Evolutionary conservation across 768 basidiomycete species (phyloP), one percentile per base, ranked within the genome.

Genomic region (Phanerochaete sordida): DNA sequence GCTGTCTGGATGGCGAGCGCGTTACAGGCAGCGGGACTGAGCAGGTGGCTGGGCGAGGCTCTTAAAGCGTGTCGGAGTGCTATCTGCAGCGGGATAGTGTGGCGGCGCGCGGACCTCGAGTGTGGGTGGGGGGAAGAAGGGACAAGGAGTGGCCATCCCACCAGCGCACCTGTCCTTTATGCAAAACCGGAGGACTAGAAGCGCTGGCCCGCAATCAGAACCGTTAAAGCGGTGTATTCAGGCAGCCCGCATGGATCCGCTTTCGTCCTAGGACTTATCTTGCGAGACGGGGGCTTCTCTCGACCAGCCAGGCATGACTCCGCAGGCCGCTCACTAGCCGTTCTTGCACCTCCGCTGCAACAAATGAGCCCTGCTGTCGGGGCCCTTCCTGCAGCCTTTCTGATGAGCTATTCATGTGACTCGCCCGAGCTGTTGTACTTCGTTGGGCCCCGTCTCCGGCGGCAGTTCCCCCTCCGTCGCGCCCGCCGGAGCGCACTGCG

Each of bases 181-280:
- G 63, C 63, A 50, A 61, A 64, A 58, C 24, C 53, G 39, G 63
- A n/a, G 21, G 13, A 16, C 8, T 46, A 19, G 63, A 55, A 64
- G 63, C 63, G 63, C 63, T 57, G 63, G 27, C 43, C 15, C 35
- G 39, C 61, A 48, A 64, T 61, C 60, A 64, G 63, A 64, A 64
- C 50, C 43, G 51, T 58, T 9, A 63, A 53, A 60, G 49, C 62
- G 58, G 62, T 59, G 54, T 47, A 44, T 60, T 57, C 56, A 33
- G 51, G 48, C 45, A 45, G 43, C 33, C 60, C 59, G 43, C 58
- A 63, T 62, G 61, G 59, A 50, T 54, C 63, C 60, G 63, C 45
- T 48, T 58, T 64, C 56, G 60, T 58, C 59, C 56, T 64, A 61
- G 63, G 51, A 64, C 62, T 55, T 59, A 64, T 64, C 62, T 46